Conservation (phyloP, 2,329 filamentous ascomycete genomes). For the Aspergillus chevalieri region DNA sequence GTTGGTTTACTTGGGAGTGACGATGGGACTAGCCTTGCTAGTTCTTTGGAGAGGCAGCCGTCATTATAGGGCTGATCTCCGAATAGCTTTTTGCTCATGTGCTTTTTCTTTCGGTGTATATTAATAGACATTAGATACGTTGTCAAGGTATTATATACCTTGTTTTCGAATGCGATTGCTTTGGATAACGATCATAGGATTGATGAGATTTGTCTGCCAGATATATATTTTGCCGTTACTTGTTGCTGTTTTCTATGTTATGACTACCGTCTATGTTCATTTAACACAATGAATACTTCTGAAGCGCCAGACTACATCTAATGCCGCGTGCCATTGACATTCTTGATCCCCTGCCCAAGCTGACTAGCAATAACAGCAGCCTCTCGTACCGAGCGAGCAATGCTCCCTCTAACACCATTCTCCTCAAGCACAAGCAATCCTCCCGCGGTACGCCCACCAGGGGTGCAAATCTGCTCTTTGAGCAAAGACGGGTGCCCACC, state of each 20-base stretch:
- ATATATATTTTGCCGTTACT: not conserved
- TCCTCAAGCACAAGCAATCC: conserved; percentile 56
- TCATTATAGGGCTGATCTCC: conserved; percentile 17
- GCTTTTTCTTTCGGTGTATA: not conserved
- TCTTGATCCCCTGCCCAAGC: not conserved
- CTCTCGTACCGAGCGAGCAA: conserved; percentile 41
- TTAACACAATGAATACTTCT: not conserved
- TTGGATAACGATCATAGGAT: not conserved
- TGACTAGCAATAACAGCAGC: not conserved
- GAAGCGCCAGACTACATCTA: not conserved
- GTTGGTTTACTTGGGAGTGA: conserved; percentile 33
- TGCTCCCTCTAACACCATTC: conserved; percentile 48
- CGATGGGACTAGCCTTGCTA: conserved; percentile 26
- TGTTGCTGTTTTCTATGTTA: not conserved
- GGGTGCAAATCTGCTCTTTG: conserved; percentile 56
- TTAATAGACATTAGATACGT: not conserved
- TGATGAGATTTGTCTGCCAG: not conserved
- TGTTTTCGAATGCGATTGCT: not conserved
- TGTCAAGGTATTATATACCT: not conserved
- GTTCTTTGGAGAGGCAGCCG: conserved; percentile 25
- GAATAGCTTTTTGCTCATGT: not conserved
- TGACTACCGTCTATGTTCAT: not conserved
- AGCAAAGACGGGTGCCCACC: conserved; percentile 57
- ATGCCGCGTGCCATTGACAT: not conserved
- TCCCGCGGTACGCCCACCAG: conserved; percentile 58